Conservation (phyloP, 164 flowering plant species). For the Houttuynia cordata region DNA sequence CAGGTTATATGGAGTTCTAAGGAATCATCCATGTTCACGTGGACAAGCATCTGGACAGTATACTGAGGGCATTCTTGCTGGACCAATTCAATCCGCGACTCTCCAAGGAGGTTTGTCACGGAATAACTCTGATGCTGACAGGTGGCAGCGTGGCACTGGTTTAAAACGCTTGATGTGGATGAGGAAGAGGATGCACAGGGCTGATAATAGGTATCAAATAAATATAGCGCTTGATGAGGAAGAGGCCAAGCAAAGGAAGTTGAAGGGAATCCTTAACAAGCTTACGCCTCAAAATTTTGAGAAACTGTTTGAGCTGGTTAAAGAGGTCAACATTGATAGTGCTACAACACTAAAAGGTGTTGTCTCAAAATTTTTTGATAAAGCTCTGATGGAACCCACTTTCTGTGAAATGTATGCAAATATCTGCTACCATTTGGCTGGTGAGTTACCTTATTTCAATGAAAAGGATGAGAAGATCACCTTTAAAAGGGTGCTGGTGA, state of each 20-base stretch:
- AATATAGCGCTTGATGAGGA: slow-evolving; percentile 68
- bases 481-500: slow-evolving; percentile 62
- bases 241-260: slow-evolving; percentile 58
- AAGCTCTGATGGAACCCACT: slow-evolving; percentile 80
- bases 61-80: slow-evolving; percentile 55
- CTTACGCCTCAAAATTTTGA: slow-evolving; percentile 86
- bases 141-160: slow-evolving; percentile 29
- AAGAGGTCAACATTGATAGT: slow-evolving; percentile 72
- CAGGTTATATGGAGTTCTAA: slow-evolving; percentile 57
- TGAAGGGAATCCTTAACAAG: slow-evolving; percentile 72
- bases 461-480: slow-evolving; percentile 63
- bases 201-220: slow-evolving; percentile 73
- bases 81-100: slow-evolving; percentile 37
- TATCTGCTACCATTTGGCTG: slow-evolving; percentile 62
- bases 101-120: slow-evolving; percentile 51
- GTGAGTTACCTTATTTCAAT: slow-evolving; percentile 48
- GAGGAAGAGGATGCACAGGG: slow-evolving; percentile 66
- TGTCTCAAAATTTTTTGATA: slow-evolving; percentile 80
- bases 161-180: slow-evolving; percentile 34
- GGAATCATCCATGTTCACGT: slow-evolving; percentile 60
- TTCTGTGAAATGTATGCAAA: slow-evolving; percentile 93
- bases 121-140: slow-evolving; percentile 51
- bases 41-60: slow-evolving; percentile 32
- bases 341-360: slow-evolving; percentile 55
- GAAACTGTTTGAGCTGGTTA: slow-evolving; percentile 70